Evolutionary conservation across 805 yeast genomes (phyloP), one percentile per base, ranked within the genome.

Genomic region (Metschnikowia proteae): DNA sequence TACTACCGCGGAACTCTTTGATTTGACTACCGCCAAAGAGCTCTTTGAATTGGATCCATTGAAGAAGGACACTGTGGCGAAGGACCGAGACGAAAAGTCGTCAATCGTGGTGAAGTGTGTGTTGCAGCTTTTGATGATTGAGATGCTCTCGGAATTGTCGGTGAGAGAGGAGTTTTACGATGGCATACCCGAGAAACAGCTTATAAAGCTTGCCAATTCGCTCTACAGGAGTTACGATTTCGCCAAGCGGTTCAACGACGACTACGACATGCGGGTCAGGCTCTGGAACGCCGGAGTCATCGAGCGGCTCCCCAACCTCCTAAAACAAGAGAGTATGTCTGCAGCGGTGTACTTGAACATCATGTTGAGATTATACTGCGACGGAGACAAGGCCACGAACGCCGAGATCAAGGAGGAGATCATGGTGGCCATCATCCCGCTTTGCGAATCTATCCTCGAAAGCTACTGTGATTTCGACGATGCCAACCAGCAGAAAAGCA

Each of bases 21-120:
- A 80, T 23, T 70, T 83, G 53, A 91, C 98, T 1, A 86, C 96
- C 0, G 97, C 99, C 0, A 75, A 72, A 44, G 97, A 91, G 64
- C 73, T 94, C 51, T 88, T 90, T 63, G 82, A 77, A 27, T 70
- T 78, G 28, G 85, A 80, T 57, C 83, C 84, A 8, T 57, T 73
- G 53, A 65, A 58, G 32, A 59, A 44, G 34, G 30, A 23, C 5
- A n/a, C 13, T 6, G 25, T 8, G 25, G 11, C 25, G 10, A 43
- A 43, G n/a, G 28, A 33, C 22, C 38, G 26, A 5, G 41, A 46
- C 38, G 50, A 50, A 25, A 84, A 83, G 60, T 82, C 88, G 27
- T 76, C 86, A 0, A 88, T 92, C 61, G 96, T 94, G 38, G 88
- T 90, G 40, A 91, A 91, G 66, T 89, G 97, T 68, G 95, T 94